Percentiles rank a stretch among this genome's conserved stretches.
phyloP scores from a whole-genome alignment of 768 basidiomycete species.

The Xanthoconium stramineum region DNA sequence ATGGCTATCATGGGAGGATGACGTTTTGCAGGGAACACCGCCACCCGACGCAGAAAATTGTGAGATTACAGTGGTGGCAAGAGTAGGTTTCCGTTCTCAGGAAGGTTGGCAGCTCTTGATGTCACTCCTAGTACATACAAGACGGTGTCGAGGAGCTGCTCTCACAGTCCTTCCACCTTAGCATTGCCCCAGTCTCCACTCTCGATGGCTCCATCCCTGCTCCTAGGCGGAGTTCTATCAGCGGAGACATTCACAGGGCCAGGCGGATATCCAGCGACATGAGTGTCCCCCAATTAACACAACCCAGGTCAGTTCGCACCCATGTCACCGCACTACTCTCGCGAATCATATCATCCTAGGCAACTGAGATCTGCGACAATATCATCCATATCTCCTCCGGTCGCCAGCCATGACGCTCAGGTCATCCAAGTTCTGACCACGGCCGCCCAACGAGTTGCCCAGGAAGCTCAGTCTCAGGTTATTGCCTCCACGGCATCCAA shows the following conservation, averaged over 20 bases:
- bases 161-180: slow-evolving; percentile 63
- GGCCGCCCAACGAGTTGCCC: slow-evolving; percentile 74
- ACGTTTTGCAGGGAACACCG: slow-evolving; percentile 78
- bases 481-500: slow-evolving; percentile 50
- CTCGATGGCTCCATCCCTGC: slow-evolving; percentile 43
- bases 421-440: slow-evolving; percentile 75
- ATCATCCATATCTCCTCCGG: slow-evolving; percentile 31
- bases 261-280: slow-evolving; percentile 43
- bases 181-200: slow-evolving; percentile 63
- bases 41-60: slow-evolving; percentile 71
- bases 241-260: slow-evolving; percentile 39
- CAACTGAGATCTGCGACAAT: slow-evolving; percentile 32
- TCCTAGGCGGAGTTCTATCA: slow-evolving; percentile 47
- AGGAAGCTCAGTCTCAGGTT: slow-evolving; percentile 67
- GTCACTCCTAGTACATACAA: slow-evolving; percentile 44
- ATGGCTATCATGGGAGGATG: slow-evolving; percentile 89
- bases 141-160: slow-evolving; percentile 75
- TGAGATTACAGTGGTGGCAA: slow-evolving; percentile 72
- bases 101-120: slow-evolving; percentile 8
- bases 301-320: slow-evolving; percentile 26
- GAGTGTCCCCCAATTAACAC: slow-evolving; percentile 31
- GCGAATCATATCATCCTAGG: slow-evolving; percentile 14
- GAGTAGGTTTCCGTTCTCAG: slow-evolving; percentile 44
- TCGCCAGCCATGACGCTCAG: slow-evolving; percentile 56
- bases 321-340: not conserved